These are phyloP conservation scores for Cydonia oblonga DNA, from an alignment of 331 rosid species.

Conservation along the genomic window DNA sequence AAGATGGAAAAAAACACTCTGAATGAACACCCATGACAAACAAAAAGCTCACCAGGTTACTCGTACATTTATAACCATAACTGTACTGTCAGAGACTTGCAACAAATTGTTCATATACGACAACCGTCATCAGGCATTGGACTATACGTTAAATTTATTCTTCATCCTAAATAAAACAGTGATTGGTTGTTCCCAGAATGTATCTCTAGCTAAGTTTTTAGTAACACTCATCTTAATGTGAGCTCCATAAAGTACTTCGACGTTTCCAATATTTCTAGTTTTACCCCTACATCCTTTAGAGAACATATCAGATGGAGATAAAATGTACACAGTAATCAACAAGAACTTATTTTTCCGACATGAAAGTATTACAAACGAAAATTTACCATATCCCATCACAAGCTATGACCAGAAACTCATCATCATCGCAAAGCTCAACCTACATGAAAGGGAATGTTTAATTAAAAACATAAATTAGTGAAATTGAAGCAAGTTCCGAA, in stretches of 20 bases:
- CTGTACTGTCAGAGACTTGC: too few species aligned
- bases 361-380: not conserved
- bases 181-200: not conserved
- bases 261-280: not conserved
- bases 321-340: not conserved
- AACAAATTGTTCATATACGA: not conserved
- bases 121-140: not conserved
- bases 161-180: not conserved
- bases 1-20: too few species aligned
- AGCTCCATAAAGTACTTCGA: not conserved
- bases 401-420: conserved; percentile 28
- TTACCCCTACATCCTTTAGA: not conserved
- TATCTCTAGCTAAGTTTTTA: not conserved
- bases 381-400: conserved; percentile 93
- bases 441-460: too few species aligned
- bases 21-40: not conserved
- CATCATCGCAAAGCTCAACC: too few species aligned
- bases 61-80: not conserved
- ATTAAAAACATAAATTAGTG: too few species aligned
- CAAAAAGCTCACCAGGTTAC: not conserved
- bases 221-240: not conserved
- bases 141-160: not conserved
- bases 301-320: not conserved
- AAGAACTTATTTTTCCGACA: not conserved
- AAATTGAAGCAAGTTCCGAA: too few species aligned